A percentile compares a stretch with the other conserved stretches of the same genome.
phyloP scores from a whole-genome alignment of 768 basidiomycete genomes.

The Serendipita sp. region DNA sequence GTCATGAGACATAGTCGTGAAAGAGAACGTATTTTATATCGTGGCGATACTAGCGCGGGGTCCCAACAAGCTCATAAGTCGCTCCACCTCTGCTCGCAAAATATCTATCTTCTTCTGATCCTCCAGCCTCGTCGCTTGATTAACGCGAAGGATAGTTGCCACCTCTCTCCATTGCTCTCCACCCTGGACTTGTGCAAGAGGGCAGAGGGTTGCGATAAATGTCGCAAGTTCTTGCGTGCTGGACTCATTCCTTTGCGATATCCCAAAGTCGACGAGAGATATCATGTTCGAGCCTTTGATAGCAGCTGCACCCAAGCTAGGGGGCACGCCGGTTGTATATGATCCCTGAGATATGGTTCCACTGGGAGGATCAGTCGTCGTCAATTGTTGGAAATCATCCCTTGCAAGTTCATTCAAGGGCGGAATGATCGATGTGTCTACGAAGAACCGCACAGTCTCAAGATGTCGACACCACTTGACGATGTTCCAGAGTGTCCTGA shows the following conservation, averaged over 20 bases:
- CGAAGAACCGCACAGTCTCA: not conserved
- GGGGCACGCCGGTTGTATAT: no score
- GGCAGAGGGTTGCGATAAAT: not conserved
- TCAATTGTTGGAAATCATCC: not conserved
- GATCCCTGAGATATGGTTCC: not conserved
- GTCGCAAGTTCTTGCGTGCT: not conserved
- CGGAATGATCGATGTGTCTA: not conserved
- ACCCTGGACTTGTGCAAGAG: not conserved
- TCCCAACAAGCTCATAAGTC: not conserved
- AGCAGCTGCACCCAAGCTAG: not conserved
- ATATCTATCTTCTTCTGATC: not conserved
- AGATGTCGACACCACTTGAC: conserved; percentile 1
- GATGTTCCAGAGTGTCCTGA: not conserved
- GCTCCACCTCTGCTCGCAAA: not conserved
- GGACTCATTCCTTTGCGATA: not conserved
- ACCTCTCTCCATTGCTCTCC: not conserved
- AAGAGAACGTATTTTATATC: no score
- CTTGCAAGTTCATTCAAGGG: not conserved
- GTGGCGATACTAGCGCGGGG: no score
- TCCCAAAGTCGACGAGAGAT: not conserved
- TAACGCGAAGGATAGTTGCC: not conserved
- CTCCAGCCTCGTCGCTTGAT: conserved; percentile 1
- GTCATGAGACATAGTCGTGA: no score
- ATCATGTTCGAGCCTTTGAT: not conserved
- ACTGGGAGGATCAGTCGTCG: not conserved